Evolutionary conservation across 257 asterid species (phyloP), one percentile per base, ranked within the genome.

Genomic region (Plectranthus barbatus): DNA sequence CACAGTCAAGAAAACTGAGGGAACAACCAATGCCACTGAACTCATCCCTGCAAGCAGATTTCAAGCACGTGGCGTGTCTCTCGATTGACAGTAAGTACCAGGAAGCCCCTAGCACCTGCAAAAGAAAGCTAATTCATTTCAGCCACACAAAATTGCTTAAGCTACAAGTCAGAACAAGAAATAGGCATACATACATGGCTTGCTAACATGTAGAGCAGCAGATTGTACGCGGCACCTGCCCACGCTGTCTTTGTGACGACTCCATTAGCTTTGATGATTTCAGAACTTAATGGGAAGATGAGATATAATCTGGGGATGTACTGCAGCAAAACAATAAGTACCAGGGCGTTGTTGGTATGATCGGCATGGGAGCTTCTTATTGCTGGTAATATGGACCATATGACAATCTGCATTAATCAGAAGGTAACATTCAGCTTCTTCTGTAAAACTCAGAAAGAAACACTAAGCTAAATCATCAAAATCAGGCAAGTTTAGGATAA

Each of bases 161-260:
- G n/a, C n/a, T n/a, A n/a, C n/a, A n/a, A n/a, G n/a, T n/a, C n/a
- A n/a, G n/a, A 1, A 12, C n/a, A 45, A 18, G 8, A 24, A 37
- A 13, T 40, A 14, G 42, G 67, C 84, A 14, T 80, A 90, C 84
- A 14, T 80, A 90, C 97, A 67, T 90, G 95, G 73, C 97, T 90
- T 24, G 97, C 95, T 71, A 90, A 64, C 95, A 84, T 86, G 67
- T 89, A 90, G 71, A 86, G 95, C 23, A 84, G 62, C 44, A 90
- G 72, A 60, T 86, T 86, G 73, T 86, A 90, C 17, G 91, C 95
- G 24, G 95, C 95, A 8, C 97, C 97, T 0, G 97, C 94, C 95
- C 94, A 86, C 18, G 97, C 95, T 0, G 97, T 90, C 73, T 83
- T 83, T n/a, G 97, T 79, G 69, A 90, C 95, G 8, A 90, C 84